Evolutionary conservation across 2,329 filamentous ascomycete genomes (phyloP).

Genomic region (Biscogniauxia mediterranea): DNA sequence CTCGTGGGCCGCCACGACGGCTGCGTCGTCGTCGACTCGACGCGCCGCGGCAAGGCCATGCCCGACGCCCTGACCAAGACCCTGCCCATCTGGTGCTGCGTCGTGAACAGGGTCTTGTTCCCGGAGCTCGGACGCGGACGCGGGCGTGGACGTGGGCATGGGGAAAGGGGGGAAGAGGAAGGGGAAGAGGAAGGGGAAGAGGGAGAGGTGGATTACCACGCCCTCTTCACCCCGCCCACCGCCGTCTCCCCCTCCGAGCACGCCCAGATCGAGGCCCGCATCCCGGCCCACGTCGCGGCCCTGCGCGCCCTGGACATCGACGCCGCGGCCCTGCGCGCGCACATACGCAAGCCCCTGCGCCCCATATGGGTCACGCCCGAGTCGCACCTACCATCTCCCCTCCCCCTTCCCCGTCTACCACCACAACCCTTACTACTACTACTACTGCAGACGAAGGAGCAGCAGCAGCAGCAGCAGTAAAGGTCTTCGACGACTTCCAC

Average conservation of each 20-base stretch:
- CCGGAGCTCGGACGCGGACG: too few relatives aligned
- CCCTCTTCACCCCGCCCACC: constrained; percentile 68
- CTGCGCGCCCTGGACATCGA: constrained; percentile 59
- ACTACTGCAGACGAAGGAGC: neutral
- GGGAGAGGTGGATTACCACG: constrained; percentile 36
- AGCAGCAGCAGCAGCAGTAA: constrained; percentile 10
- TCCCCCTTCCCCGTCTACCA: neutral
- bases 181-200: constrained; percentile 3
- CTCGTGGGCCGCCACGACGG: constrained; percentile 66
- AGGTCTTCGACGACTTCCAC: constrained; percentile 58
- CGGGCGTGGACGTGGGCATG: too few relatives aligned
- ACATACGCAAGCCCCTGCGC: constrained; percentile 68
- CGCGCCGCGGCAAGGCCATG: constrained; percentile 87
- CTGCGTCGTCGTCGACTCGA: constrained; percentile 90
- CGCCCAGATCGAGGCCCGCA: constrained; percentile 67
- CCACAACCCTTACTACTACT: too few relatives aligned
- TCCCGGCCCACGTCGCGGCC: constrained; percentile 54
- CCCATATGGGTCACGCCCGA: constrained; percentile 79
- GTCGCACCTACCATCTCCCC: constrained; percentile 43
- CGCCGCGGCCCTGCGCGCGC: constrained; percentile 49
- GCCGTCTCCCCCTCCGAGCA: constrained; percentile 74
- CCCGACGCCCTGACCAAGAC: constrained; percentile 94
- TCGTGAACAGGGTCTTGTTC: constrained; percentile 79
- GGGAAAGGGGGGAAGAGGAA: constrained; percentile 23
- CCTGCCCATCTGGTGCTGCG: constrained; percentile 87